Conservation (phyloP, 495 filamentous ascomycete genomes). For the Neurospora sp. region DNA sequence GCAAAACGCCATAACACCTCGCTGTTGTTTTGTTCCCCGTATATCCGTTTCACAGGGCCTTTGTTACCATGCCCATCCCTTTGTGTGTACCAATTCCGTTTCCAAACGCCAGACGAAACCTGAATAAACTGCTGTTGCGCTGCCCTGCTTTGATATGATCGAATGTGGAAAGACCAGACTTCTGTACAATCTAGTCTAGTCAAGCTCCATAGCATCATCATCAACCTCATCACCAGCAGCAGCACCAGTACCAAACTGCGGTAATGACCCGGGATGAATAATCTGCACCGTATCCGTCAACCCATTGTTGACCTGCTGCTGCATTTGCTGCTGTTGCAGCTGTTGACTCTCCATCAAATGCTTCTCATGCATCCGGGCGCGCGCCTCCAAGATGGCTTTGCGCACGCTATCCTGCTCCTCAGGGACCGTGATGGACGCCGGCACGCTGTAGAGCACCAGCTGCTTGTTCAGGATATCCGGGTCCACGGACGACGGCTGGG, state of each 20-base stretch:
- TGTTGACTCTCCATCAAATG: conserved; percentile 16
- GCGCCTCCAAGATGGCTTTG: conserved; percentile 76
- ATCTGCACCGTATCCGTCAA: background rate
- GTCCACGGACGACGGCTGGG: conserved; percentile 19
- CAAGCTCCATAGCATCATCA: conserved; percentile 65
- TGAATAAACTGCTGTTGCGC: background rate
- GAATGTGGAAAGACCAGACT: background rate
- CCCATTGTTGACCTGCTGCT: background rate
- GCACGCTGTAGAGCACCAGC: conserved; percentile 73
- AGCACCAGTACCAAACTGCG: background rate
- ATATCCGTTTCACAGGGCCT: background rate
- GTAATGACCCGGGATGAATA: background rate
- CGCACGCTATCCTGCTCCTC: conserved; percentile 72
- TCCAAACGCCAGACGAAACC: background rate
- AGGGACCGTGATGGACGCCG: conserved; percentile 63
- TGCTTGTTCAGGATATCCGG: conserved; percentile 46
- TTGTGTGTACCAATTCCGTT: background rate
- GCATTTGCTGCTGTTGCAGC: background rate
- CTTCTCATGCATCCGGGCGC: conserved; percentile 51
- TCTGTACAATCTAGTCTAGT: conserved; percentile 22
- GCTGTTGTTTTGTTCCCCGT: background rate
- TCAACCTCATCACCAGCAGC: conserved; percentile 25
- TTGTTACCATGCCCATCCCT: background rate
- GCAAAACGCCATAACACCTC: background rate
- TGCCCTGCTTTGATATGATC: background rate